Percentiles rank a stretch among this genome's conserved stretches.
These are phyloP conservation scores for Trichoderma gamsii DNA, from an alignment of 495 filamentous ascomycete genomes.

Conservation along the genomic window DNA sequence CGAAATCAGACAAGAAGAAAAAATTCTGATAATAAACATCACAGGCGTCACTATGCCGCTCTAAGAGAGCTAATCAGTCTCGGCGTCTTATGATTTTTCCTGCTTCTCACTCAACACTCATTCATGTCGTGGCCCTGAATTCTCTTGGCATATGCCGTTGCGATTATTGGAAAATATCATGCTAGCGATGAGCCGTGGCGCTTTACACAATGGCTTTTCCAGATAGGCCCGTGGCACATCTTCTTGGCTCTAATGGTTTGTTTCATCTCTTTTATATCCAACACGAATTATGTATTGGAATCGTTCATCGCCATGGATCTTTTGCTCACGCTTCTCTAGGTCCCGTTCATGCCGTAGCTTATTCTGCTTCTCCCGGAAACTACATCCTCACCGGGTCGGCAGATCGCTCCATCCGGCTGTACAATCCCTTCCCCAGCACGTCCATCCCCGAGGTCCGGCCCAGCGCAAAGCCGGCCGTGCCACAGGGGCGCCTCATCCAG, in stretches of 20 bases:
- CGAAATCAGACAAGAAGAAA: not conserved
- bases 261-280: not conserved
- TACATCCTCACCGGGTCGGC: slow-evolving; percentile 83
- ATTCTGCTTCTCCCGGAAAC: slow-evolving; percentile 59
- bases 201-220: slow-evolving; percentile 31
- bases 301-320: not conserved
- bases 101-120: not conserved
- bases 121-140: not conserved
- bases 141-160: not conserved
- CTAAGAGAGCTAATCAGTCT: not conserved
- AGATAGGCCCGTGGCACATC: slow-evolving; percentile 36
- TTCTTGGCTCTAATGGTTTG: slow-evolving; percentile 41
- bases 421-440: slow-evolving; percentile 53
- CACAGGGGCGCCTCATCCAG: slow-evolving; percentile 58
- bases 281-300: not conserved
- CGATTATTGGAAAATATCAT: not conserved
- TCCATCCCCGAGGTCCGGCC: slow-evolving; percentile 25
- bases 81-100: not conserved
- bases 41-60: not conserved
- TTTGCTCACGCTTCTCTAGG: slow-evolving; percentile 35
- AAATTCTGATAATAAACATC: not conserved
- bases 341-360: slow-evolving; percentile 66
- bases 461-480: slow-evolving; percentile 21
- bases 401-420: slow-evolving; percentile 79
- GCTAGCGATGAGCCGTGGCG: slow-evolving; percentile 1